These are phyloP conservation scores for Capniomyces stellatus DNA, from an alignment of 371 early-diverging fungal genomes.

Conservation along the genomic window DNA sequence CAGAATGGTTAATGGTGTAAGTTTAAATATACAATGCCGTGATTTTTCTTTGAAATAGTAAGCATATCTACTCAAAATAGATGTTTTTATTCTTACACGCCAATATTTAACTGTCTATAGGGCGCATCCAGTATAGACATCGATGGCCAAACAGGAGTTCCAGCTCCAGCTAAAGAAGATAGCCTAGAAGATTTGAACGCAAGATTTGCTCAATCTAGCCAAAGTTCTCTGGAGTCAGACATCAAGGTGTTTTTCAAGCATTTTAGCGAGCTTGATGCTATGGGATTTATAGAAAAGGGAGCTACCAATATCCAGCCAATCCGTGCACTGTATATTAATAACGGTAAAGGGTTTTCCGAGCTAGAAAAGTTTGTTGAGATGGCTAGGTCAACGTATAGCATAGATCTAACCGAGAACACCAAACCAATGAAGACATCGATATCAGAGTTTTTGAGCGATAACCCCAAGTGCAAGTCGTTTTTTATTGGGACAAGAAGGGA, in stretches of 20 bases:
- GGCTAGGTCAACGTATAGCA: constrained; percentile 36
- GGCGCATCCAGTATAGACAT: background rate
- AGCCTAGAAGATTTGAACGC: background rate
- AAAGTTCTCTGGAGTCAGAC: background rate
- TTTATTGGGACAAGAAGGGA: constrained; percentile 80
- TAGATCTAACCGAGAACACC: too few relatives aligned
- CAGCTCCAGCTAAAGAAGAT: background rate
- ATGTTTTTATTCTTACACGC: background rate
- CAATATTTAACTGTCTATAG: background rate
- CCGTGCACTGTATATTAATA: constrained; percentile 51
- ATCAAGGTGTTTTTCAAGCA: background rate
- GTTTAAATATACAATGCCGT: background rate
- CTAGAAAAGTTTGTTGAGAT: constrained; percentile 71
- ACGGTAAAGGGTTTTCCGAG: constrained; percentile 62
- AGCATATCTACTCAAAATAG: background rate
- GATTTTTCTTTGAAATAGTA: background rate
- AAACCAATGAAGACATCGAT: constrained; percentile 76
- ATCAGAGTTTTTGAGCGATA: constrained; percentile 35
- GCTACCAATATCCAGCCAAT: constrained; percentile 7
- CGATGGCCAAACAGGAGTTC: background rate
- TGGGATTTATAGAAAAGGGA: background rate
- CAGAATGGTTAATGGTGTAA: background rate
- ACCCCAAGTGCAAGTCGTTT: constrained; percentile 53
- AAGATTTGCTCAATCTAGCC: background rate
- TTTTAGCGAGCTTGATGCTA: background rate